Evolutionary conservation across 495 filamentous ascomycete genomes (phyloP), one percentile per base, ranked within the genome.

Genomic region (Penicillium longicatenatum): DNA sequence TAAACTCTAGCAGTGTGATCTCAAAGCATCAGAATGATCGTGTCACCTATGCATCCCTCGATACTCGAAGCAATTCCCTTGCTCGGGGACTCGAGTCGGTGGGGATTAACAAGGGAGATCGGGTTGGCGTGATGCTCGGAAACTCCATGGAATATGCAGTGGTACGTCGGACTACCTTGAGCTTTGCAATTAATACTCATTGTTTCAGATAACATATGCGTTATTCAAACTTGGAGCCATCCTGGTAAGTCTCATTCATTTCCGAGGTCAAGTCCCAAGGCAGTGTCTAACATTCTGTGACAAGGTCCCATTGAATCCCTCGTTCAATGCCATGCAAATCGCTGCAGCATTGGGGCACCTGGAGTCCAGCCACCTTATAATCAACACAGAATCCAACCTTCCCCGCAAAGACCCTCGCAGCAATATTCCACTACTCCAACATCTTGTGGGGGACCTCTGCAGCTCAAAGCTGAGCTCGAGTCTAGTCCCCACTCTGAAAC

Each of bases 171-270:
- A 14, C n/a, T 21, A 19, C 1, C 21, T 3, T 9, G n/a, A 46
- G 6, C 35, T n/a, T 59, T 21, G 7, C 53, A 16, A 21, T 22
- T 31, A 7, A 30, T 48, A 11, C 37, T 58, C 20, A 59, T 50
- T 6, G 26, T 42, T 42, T 9, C 11, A 87, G 70, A 72, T 84
- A 16, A 95, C 89, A 21, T 97, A 98, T 74, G 92, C 92, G 6
- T 60, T 96, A 20, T 96, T 94, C 72, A 97, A 98, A 70, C 81
- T 97, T 3, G 94, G 94, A 16, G 94, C 91, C 43, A 87, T 97
- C 48, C 76, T 97, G 55, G 93, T 89, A 71, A 46, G 78, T 60
- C 6, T 4, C 2, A 22, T 44, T 52, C 58, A 14, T 63, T 53
- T 31, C 37, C 17, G 17, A 47, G 10, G 6, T 19, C 26, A n/a